Conservation (phyloP, 106 monocot species). For the Ottelia alismoides region DNA sequence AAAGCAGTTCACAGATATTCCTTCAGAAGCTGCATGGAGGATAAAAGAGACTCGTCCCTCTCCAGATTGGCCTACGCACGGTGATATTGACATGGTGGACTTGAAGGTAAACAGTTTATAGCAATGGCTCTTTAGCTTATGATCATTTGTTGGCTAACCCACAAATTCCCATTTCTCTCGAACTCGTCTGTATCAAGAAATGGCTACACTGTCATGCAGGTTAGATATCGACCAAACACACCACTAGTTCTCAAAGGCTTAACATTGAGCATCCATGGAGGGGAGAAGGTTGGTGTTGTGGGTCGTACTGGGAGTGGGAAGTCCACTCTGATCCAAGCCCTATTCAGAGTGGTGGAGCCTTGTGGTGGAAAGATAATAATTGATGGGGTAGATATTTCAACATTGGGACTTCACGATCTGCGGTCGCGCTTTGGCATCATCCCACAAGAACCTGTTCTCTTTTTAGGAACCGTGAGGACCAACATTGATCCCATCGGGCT, state of each 20-base stretch:
- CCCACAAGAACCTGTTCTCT: conserved; percentile 78
- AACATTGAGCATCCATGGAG: conserved; percentile 33
- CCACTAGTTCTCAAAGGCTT: conserved; percentile 60
- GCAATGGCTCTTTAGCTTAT: too few relatives aligned
- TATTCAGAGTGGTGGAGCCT: conserved; percentile 75
- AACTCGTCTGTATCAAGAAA: too few relatives aligned
- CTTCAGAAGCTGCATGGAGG: conserved; percentile 77
- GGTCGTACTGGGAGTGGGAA: conserved; percentile 86
- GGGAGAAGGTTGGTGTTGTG: conserved; percentile 73
- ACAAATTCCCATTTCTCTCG: too few relatives aligned
- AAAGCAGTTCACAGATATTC: conserved; percentile 82
- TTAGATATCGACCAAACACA: conserved; percentile 52
- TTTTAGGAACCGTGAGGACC: conserved; percentile 68
- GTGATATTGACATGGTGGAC: conserved; percentile 49
- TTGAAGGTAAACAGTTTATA: too few relatives aligned
- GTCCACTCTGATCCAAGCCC: conserved; percentile 66
- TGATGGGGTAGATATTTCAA: conserved; percentile 53
- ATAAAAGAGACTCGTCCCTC: conserved; percentile 61
- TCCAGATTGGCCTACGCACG: conserved; percentile 63
- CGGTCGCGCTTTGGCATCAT: conserved; percentile 69
- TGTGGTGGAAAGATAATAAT: conserved; percentile 47
- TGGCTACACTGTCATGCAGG: too few relatives aligned
- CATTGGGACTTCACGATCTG: conserved; percentile 72
- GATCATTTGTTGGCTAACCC: too few relatives aligned
- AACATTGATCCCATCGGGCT: conserved; percentile 59